phyloP scores from a whole-genome alignment of 352 stramenopile genomes.

The Pythium aristosporum region DNA sequence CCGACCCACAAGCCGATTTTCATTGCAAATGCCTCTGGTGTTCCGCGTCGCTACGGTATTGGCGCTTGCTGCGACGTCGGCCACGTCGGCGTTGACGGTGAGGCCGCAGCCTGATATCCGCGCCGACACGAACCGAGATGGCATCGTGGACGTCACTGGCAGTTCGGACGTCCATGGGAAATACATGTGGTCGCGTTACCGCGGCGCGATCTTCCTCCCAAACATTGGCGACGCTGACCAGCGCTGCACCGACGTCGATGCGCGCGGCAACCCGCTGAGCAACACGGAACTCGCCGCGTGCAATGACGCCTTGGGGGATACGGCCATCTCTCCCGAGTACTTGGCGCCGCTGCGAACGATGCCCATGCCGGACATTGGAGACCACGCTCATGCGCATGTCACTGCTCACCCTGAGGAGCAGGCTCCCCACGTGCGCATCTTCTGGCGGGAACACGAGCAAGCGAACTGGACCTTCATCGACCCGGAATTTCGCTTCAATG shows the following conservation, averaged over 20 bases:
- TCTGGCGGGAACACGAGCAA: slow-evolving; percentile 3
- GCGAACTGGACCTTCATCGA: slow-evolving; percentile 20
- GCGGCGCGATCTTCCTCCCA: slow-evolving; percentile 18
- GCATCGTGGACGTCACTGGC: slow-evolving; percentile 11
- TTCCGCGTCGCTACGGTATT: not conserved
- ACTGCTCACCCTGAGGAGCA: slow-evolving; percentile 6
- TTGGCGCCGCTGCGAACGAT: slow-evolving; percentile 12
- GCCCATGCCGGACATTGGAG: not conserved
- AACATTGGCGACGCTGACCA: slow-evolving; percentile 13
- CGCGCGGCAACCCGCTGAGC: slow-evolving; percentile 10
- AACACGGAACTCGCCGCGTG: slow-evolving; percentile 14
- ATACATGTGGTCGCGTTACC: slow-evolving; percentile 3
- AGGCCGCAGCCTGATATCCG: slow-evolving; percentile 3
- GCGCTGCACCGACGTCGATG: slow-evolving; percentile 11
- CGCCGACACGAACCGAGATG: slow-evolving; percentile 14
- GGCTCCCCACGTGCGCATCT: slow-evolving; percentile 16
- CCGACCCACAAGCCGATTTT: not conserved
- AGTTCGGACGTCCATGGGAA: slow-evolving; percentile 5
- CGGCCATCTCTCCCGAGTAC: slow-evolving; percentile 17
- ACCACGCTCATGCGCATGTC: slow-evolving; percentile 2
- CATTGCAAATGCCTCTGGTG: not conserved
- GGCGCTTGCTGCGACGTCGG: not conserved
- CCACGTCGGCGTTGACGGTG: not conserved
- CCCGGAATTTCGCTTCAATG: slow-evolving; percentile 20
- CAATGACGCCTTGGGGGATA: slow-evolving; percentile 13